Evolutionary conservation across 768 basidiomycete species (phyloP), one percentile per base, ranked within the genome.

Genomic region (Neoboletus subvelutipes): DNA sequence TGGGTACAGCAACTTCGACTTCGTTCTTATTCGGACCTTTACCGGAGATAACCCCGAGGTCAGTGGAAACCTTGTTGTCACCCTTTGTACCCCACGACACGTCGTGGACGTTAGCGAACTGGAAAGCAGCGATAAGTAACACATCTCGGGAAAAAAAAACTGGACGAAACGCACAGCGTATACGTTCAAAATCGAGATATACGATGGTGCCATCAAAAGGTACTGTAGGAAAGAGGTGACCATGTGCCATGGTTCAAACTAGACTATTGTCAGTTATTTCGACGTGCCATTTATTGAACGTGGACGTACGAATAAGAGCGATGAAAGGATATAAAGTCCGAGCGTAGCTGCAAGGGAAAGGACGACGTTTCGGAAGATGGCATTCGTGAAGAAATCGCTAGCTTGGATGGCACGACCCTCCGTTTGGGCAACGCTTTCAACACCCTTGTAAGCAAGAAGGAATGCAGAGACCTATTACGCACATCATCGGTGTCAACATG

Each of bases 211-310:
- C 79, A 98, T 85, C 58, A 97, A 80, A 24, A 90, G 71, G 67
- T 95, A 96, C 70, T 94, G 96, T n/a, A 94, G 28, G 75, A 98
- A 95, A 6, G 90, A 92, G 0, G 97, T 98, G 66, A 99, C 79
- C 93, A 99, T 91, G 71, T 99, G 97, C 93, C 94, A 97, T 2
- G 96, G 96, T 63, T 98, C 94, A 64, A 97, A 86, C 86, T 96
- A 67, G 51, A 52, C 15, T n/a, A 31, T 37, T 11, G 45, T 47
- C 36, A 45, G 42, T 58, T 31, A 43, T 22, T 48, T 22, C 7
- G 47, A 29, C 8, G 31, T 36, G 7, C 7, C 17, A 29, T 1
- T 7, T 7, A 24, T 26, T 3, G 15, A 33, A 39, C 34, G n/a
- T 58, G 33, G 10, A 83, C 94, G 66, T 67, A 94, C 91, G 74